Base-by-base conservation (phyloP, 345 rosid species). In the Citrus inodora region DNA sequence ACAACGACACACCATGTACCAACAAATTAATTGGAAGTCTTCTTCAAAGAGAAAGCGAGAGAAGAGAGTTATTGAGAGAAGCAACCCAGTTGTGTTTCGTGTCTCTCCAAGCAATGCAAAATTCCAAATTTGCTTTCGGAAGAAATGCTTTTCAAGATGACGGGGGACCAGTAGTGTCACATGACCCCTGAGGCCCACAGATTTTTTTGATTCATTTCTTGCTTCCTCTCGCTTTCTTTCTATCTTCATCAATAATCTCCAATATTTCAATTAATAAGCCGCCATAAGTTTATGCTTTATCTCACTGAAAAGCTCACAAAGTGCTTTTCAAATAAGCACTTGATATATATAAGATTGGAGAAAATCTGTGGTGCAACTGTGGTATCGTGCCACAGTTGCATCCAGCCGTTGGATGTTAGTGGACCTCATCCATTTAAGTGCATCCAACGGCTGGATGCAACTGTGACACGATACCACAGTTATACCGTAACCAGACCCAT, bases 91-190 rank as follows among this genome's bases (percentile, higher is more conserved):
- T 8, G 38, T 1, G 24, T 1, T 0, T 35, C 1, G 7, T 35
- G 37, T 42, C 16, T 51, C 9, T 51, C 10, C 17, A 60, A 63
- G 67, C 74, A 65, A 68, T 53, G 67, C 74, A 65, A 56, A 76
- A 70, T 72, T 77, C 80, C 78, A 71, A 67, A 8, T 14, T 10
- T 46, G 56, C 69, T 67, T 67, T 9, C n/a, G 22, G 60, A 17
- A 74, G 21, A 13, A 14, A 4, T 38, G 19, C 16, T 53, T 25
- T 55, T 38, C 32, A 19, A 53, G 32, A 62, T 27, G 71, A 46
- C 21, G 27, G 40, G 42, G 53, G 75, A 51, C 58, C 22, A 53
- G 5, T 53, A 5, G 9, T 22, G 22, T 69, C 64, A n/a, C 76
- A 24, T 60, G 71, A 71, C 56, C 53, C 4, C 11, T 5, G 16